A percentile compares a stretch with the other conserved stretches of the same genome.
phyloP scores from a whole-genome alignment of 2,329 filamentous ascomycete genomes.

The Pseudogymnoascus sp. region DNA sequence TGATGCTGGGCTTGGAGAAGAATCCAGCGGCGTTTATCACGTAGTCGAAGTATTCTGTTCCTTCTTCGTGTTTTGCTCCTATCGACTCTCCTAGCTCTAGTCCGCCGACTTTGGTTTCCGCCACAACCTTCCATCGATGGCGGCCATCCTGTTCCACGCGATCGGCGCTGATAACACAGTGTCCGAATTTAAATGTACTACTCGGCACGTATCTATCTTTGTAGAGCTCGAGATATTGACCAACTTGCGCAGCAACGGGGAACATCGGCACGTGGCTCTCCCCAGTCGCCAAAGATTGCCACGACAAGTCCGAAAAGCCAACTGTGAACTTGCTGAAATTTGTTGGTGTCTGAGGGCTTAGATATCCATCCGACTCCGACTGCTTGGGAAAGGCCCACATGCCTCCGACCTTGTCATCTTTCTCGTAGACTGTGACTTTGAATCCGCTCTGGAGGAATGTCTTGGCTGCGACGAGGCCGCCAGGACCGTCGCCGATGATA shows the following conservation, averaged over 20 bases:
- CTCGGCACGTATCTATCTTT: neutral
- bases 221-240: constrained; percentile 11
- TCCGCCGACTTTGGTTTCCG: neutral
- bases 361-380: constrained; percentile 8
- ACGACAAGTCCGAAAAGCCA: constrained; percentile 13
- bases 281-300: neutral
- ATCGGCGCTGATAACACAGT: neutral
- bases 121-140: neutral
- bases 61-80: neutral
- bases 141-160: neutral
- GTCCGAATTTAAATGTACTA: neutral
- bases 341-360: constrained; percentile 6
- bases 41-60: neutral
- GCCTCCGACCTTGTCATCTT: constrained; percentile 8
- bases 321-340: constrained; percentile 14
- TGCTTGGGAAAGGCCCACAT: constrained; percentile 13
- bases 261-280: neutral
- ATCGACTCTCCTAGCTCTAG: neutral
- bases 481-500: constrained; percentile 13
- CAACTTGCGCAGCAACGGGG: constrained; percentile 7
- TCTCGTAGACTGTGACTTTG: constrained; percentile 10
- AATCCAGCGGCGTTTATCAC: neutral
- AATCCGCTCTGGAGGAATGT: constrained; percentile 11
- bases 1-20: neutral
- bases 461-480: constrained; percentile 14